Percentiles rank a stretch among this genome's conserved stretches.
These are phyloP conservation scores for Pseudocercospora musae DNA, from an alignment of 2,329 filamentous ascomycete species.

Conservation along the genomic window DNA sequence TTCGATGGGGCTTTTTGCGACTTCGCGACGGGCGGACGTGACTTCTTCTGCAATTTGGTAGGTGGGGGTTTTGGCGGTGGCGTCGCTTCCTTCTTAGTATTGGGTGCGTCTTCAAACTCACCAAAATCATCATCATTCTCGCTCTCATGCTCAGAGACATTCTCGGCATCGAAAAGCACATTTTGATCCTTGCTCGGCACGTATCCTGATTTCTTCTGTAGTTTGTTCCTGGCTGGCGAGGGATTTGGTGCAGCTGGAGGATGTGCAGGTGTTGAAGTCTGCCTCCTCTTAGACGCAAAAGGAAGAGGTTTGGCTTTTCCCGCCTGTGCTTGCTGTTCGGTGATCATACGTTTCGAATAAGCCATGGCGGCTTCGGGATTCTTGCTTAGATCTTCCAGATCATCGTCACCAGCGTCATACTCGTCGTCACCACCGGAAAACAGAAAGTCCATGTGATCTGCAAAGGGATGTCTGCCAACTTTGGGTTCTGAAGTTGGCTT, in stretches of 20 bases:
- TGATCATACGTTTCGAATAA: conserved; percentile 34
- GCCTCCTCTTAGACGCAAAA: not conserved
- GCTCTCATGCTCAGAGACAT: conserved; percentile 26
- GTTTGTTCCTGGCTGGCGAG: conserved; percentile 23
- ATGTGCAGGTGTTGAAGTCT: not conserved
- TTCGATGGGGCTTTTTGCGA: not conserved
- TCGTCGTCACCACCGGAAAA: conserved; percentile 34
- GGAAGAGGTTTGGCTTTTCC: conserved; percentile 7
- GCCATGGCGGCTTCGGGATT: conserved; percentile 37
- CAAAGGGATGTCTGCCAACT: conserved; percentile 33
- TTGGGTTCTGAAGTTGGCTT: conserved; percentile 8
- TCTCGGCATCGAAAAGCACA: conserved; percentile 36
- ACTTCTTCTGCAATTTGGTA: conserved; percentile 8
- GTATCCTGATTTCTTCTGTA: conserved; percentile 25
- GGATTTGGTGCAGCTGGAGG: conserved; percentile 6
- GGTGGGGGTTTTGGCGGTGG: not conserved
- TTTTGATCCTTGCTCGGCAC: conserved; percentile 23
- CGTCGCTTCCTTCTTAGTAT: not conserved
- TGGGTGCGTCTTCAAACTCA: conserved; percentile 31
- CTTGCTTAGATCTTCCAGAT: conserved; percentile 32
- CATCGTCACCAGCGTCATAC: conserved; percentile 35
- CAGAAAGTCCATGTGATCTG: conserved; percentile 34
- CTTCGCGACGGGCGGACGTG: not conserved
- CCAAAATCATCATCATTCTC: conserved; percentile 35
- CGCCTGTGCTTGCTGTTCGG: conserved; percentile 23